Percentiles rank a stretch among this genome's conserved stretches.
These are phyloP conservation scores for Carex scoparia DNA, from an alignment of 176 grass and related monocot genomes.

Conservation along the genomic window DNA sequence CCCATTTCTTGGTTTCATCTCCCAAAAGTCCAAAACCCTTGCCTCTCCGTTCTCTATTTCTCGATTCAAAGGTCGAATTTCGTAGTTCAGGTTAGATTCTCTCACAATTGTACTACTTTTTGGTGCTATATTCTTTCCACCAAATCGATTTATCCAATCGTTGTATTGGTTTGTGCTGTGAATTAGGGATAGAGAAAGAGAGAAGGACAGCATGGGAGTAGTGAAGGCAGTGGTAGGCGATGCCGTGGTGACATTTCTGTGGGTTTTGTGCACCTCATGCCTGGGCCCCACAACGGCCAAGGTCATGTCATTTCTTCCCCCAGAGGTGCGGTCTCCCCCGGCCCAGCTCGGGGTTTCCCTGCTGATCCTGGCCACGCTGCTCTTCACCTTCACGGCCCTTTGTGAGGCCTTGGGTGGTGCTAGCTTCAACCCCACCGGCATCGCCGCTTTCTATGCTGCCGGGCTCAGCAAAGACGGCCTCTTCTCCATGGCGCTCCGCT, in stretches of 20 bases:
- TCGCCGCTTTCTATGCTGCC: slow-evolving; percentile 68
- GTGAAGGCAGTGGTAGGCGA: slow-evolving; percentile 45
- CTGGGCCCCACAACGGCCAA: slow-evolving; percentile 38
- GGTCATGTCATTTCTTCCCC: slow-evolving; percentile 35
- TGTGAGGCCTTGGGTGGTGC: slow-evolving; percentile 47
- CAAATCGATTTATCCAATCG: too few species aligned
- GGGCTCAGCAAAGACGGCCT: slow-evolving; percentile 38
- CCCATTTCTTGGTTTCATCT: background rate
- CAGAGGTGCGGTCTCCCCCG: slow-evolving; percentile 22
- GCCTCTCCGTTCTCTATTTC: background rate
- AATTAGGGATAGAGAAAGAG: background rate
- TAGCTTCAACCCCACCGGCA: slow-evolving; percentile 57
- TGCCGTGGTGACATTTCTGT: slow-evolving; percentile 55
- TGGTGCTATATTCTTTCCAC: background rate
- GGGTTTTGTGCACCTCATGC: slow-evolving; percentile 51
- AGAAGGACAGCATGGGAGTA: slow-evolving; percentile 26
- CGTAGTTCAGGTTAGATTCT: background rate
- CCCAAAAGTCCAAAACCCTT: background rate
- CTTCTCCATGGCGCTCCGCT: slow-evolving; percentile 60
- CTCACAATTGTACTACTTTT: background rate
- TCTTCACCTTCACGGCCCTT: slow-evolving; percentile 50
- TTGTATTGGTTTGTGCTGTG: background rate
- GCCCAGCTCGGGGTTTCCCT: slow-evolving; percentile 37
- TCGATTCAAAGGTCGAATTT: background rate
- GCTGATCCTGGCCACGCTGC: slow-evolving; percentile 34